Evolutionary conservation across 208 protist genomes (phyloP).

Genomic region (Angomonas ambiguus): DNA sequence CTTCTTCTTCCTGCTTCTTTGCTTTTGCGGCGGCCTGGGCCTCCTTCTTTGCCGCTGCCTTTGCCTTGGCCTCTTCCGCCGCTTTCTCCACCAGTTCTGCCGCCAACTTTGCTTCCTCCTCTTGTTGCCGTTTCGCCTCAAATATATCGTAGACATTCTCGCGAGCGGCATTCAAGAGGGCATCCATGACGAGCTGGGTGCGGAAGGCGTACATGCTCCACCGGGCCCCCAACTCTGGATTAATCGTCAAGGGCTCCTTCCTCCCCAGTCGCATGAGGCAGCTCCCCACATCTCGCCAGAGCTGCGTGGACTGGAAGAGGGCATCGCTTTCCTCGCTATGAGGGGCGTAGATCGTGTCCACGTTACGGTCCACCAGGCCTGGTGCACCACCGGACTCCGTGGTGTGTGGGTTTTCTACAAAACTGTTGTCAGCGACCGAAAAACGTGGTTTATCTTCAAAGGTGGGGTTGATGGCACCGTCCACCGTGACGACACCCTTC

Average conservation of each 20-base stretch:
- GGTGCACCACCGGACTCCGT: neutral
- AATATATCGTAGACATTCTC: constrained; percentile 16
- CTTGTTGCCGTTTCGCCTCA: neutral
- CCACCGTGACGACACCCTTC: constrained; percentile 44
- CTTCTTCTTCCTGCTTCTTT: neutral
- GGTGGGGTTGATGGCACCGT: constrained; percentile 61
- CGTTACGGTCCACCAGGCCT: constrained; percentile 16
- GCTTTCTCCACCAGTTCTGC: neutral
- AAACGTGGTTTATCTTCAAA: constrained; percentile 32
- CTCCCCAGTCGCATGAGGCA: constrained; percentile 39
- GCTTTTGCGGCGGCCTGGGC: neutral
- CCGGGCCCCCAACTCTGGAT: constrained; percentile 37
- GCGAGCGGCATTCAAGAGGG: constrained; percentile 39
- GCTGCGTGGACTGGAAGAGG: constrained; percentile 46
- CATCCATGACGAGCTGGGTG: constrained; percentile 58
- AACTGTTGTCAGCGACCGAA: constrained; percentile 14
- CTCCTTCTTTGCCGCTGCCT: neutral
- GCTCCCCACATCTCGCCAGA: constrained; percentile 63
- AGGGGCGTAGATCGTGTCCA: constrained; percentile 25
- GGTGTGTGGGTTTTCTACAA: constrained; percentile 1
- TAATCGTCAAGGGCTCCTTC: constrained; percentile 32
- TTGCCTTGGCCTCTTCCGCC: neutral
- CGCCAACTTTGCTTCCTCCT: neutral
- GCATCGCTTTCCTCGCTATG: constrained; percentile 21
- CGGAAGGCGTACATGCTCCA: constrained; percentile 44